Conservation (phyloP, 345 rosid genomes). For the Arabidopsis arenosa region DNA sequence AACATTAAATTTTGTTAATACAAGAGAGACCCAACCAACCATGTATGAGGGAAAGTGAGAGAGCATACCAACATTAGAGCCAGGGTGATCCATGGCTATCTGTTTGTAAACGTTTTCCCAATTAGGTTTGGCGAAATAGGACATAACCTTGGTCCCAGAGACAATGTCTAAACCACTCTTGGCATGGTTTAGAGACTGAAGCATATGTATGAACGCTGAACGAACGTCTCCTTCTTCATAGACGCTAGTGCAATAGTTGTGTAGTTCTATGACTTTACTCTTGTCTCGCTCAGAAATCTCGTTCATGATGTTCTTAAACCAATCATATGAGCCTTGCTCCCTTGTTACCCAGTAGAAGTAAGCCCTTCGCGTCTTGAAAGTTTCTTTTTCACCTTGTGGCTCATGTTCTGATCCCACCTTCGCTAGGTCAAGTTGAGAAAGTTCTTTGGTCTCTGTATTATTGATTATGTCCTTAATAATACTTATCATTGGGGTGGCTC, state of each 20-base stretch:
- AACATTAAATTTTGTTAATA: no score
- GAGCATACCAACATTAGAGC: constrained; percentile 63
- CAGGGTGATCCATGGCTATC: constrained; percentile 57
- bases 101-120: constrained; percentile 68
- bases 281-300: constrained; percentile 42
- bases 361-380: constrained; percentile 63
- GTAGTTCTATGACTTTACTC: constrained; percentile 72
- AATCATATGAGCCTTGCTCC: constrained; percentile 78
- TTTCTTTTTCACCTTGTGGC: constrained; percentile 39
- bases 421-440: constrained; percentile 29
- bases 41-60: neutral
- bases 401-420: constrained; percentile 39
- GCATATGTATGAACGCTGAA: constrained; percentile 73
- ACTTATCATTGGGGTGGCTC: constrained; percentile 87
- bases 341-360: constrained; percentile 81
- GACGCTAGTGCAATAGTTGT: constrained; percentile 78
- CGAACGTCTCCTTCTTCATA: constrained; percentile 77
- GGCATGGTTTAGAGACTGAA: constrained; percentile 66
- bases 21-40: neutral
- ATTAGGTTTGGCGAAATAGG: constrained; percentile 72
- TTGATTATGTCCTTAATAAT: constrained; percentile 71
- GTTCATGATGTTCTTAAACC: constrained; percentile 69
- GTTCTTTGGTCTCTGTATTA: constrained; percentile 55
- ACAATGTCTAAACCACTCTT: constrained; percentile 68
- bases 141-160: constrained; percentile 69